Base-by-base conservation (phyloP, 805 yeast genomes). In the Sungouiella blattae region DNA sequence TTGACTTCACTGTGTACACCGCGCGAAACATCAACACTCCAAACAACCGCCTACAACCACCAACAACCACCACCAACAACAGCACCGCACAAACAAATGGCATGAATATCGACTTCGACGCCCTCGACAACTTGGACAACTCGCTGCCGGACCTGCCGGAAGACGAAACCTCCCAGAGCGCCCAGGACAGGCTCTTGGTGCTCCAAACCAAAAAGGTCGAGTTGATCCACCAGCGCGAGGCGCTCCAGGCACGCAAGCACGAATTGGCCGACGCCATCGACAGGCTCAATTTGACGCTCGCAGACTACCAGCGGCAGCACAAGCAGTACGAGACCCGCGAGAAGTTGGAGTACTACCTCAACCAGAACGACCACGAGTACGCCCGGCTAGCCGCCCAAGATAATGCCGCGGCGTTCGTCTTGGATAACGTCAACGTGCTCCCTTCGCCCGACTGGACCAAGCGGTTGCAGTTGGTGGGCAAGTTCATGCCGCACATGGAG, bases 381-480 rank as follows among this genome's bases (percentile, higher is more conserved):
- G 12, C 27, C 11, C 32, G 33, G 17, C 39, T 43, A 22, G 25
- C 42, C 11, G 36, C 24, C 8, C 37, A 37, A 2, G 51, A 44
- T 27, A 37, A 38, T 8, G 44, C 40, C 9, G 43, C 49, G 2
- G 34, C 37, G 12, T 47, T 47, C 18, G 37, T 47, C 11, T 24
- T 55, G 11, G 47, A 55, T 7, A 52, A 53, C 15, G 40, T 65
- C 32, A 50, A 60, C 31, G 69, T 65, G 4, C 48, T 53, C 5
- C 71, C 72, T 2, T 58, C 70, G 3, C 40, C 43, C 6, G 56
- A 64, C 31, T 62, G 69, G 65, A 18, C 33, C 7, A 37, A 47
- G 25, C 47, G 69, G 13, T 36, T 60, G 18, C 29, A 42, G 6
- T 41, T 51, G 28, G 44, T 61, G 12, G 52, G 46, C 32, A 44